A percentile compares a stretch with the other conserved stretches of the same genome.
phyloP scores from a whole-genome alignment of 1,139 yeast species.

The Candida glucosophila region DNA sequence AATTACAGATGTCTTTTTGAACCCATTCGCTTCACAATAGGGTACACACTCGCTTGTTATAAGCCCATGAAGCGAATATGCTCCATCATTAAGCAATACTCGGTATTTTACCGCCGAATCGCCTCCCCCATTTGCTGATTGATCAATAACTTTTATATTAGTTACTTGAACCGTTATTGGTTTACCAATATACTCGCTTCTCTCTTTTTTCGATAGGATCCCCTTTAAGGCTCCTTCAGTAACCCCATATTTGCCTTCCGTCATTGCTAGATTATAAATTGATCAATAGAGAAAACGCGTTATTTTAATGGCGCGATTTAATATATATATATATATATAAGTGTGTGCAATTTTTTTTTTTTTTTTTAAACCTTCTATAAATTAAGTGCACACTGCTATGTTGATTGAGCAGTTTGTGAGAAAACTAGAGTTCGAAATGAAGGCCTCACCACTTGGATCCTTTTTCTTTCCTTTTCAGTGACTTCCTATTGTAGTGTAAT shows the following conservation, averaged over 20 bases:
- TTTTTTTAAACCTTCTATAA: too few relatives aligned
- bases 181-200: slow-evolving; percentile 12
- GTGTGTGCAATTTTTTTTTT: too few relatives aligned
- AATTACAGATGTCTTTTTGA: slow-evolving; percentile 24
- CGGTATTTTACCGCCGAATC: slow-evolving; percentile 41
- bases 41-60: slow-evolving; percentile 52
- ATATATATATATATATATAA: too few relatives aligned
- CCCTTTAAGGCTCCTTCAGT: slow-evolving; percentile 19
- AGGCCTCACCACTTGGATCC: too few relatives aligned
- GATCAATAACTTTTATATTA: slow-evolving; percentile 29
- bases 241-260: slow-evolving; percentile 7
- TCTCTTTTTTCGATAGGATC: slow-evolving; percentile 16
- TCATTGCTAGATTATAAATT: too few relatives aligned
- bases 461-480: too few relatives aligned
- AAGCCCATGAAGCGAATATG: slow-evolving; percentile 53
- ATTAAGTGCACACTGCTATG: too few relatives aligned
- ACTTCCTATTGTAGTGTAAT: too few relatives aligned
- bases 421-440: too few relatives aligned
- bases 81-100: slow-evolving; percentile 58
- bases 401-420: too few relatives aligned
- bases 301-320: too few relatives aligned
- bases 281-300: too few relatives aligned
- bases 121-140: slow-evolving; percentile 22
- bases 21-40: slow-evolving; percentile 40
- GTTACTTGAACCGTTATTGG: slow-evolving; percentile 41